These are phyloP conservation scores for Spathaspora gorwiae DNA, from an alignment of 805 yeast genomes.

Conservation along the genomic window DNA sequence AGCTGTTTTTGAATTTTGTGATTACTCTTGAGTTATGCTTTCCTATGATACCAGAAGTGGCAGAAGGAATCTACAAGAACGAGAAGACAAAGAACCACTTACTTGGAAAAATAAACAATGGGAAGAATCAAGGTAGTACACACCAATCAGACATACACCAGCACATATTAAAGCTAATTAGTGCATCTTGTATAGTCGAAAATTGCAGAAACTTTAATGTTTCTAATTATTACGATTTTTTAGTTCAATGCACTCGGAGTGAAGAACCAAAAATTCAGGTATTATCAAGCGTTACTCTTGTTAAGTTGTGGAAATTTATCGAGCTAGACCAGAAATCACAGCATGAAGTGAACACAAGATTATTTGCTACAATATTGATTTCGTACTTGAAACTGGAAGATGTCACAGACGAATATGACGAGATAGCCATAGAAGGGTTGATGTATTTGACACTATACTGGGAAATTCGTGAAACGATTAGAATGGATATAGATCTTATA, in stretches of 20 bases:
- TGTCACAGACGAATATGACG: conserved; percentile 7
- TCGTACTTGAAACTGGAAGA: conserved; percentile 6
- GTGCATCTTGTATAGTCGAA: conserved; percentile 47
- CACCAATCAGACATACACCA: conserved; percentile 5
- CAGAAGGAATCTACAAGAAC: conserved; percentile 18
- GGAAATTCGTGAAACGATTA: conserved; percentile 24
- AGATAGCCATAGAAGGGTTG: conserved; percentile 39
- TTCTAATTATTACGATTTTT: conserved; percentile 36
- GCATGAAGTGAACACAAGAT: conserved; percentile 4
- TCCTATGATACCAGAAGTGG: conserved; percentile 23
- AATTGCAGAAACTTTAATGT: conserved; percentile 44
- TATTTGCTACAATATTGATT: conserved; percentile 9
- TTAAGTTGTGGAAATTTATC: conserved; percentile 54
- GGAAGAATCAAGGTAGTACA: not conserved
- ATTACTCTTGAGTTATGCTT: conserved; percentile 20
- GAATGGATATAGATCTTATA: conserved; percentile 31
- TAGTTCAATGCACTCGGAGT: conserved; percentile 31
- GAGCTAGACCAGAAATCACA: conserved; percentile 14
- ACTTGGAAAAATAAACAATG: not conserved
- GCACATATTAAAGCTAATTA: conserved; percentile 17
- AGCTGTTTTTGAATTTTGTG: conserved; percentile 17
- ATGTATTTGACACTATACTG: conserved; percentile 45
- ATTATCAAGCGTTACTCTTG: conserved; percentile 42
- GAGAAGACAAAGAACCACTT: conserved; percentile 15
- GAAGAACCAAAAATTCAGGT: conserved; percentile 18